These are phyloP conservation scores for Jimgerdemannia flammicorona DNA, from an alignment of 192 early-diverging fungal genomes.

Conservation along the genomic window DNA sequence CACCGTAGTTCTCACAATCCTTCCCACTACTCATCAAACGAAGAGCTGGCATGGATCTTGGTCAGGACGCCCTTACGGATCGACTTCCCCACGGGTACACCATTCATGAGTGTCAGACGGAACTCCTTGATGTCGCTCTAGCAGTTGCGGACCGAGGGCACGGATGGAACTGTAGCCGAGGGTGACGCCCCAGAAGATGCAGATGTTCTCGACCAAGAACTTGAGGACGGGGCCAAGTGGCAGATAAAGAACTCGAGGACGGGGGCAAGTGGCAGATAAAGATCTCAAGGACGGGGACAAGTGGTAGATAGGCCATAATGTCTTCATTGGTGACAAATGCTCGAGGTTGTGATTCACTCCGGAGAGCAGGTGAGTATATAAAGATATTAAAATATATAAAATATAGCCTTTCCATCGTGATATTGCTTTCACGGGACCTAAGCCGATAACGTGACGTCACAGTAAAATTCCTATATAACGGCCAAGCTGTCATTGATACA, in stretches of 20 bases:
- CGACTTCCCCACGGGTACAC: slow-evolving; percentile 82
- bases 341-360: slow-evolving; percentile 51
- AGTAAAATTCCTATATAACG: too few species aligned
- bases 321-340: slow-evolving; percentile 47
- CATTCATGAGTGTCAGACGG: slow-evolving; percentile 72
- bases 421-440: too few species aligned
- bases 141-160: slow-evolving; percentile 68
- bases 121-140: slow-evolving; percentile 70
- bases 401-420: too few species aligned
- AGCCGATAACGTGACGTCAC: too few species aligned
- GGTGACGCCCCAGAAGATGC: slow-evolving; percentile 63
- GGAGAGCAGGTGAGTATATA: slow-evolving; percentile 42
- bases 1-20: too few species aligned
- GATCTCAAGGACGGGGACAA: slow-evolving; percentile 88
- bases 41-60: slow-evolving; percentile 50
- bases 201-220: slow-evolving; percentile 76
- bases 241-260: too few species aligned
- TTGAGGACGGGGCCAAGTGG: too few species aligned
- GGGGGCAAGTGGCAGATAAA: too few species aligned
- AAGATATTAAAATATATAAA: too few species aligned
- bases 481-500: too few species aligned
- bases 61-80: slow-evolving; percentile 81
- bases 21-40: too few species aligned
- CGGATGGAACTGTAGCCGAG: slow-evolving; percentile 65
- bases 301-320: slow-evolving; percentile 80